A percentile compares a stretch with the other conserved stretches of the same genome.
Evolutionary conservation across 495 filamentous ascomycete genomes (phyloP).

Genomic region (Annulohypoxylon nitens): DNA sequence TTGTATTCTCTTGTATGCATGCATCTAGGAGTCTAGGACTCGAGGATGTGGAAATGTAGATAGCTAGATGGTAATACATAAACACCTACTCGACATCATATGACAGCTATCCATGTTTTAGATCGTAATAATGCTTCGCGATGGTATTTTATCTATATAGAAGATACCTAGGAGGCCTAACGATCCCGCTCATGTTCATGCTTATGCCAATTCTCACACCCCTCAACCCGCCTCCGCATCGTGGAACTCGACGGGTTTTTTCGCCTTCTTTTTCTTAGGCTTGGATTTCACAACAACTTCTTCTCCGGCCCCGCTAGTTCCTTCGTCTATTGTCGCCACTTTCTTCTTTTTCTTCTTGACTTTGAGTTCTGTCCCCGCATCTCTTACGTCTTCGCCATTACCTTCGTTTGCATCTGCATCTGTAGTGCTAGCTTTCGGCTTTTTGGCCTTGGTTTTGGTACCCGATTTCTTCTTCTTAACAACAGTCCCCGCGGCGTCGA

Average conservation of each 20-base stretch:
- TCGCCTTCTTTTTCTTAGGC: conserved; percentile 61
- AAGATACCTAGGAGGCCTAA: not conserved
- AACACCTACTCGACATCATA: not conserved
- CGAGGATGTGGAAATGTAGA: not conserved
- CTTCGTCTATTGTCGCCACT: conserved; percentile 41
- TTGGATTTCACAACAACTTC: conserved; percentile 41
- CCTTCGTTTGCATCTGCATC: conserved; percentile 31
- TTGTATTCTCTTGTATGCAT: not conserved
- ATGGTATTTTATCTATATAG: conserved; percentile 9
- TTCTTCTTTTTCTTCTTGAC: conserved; percentile 66
- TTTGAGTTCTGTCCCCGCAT: conserved; percentile 32
- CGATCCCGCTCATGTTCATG: not conserved
- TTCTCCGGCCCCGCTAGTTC: conserved; percentile 29
- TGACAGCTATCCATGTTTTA: not conserved
- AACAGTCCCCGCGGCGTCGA: conserved; percentile 76
- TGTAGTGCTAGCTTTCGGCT: conserved; percentile 57
- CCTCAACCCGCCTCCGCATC: conserved; percentile 19
- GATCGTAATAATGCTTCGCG: conserved; percentile 5
- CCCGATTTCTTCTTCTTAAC: conserved; percentile 78
- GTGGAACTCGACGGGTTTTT: conserved; percentile 43
- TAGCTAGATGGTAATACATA: not conserved
- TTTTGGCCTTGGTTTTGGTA: conserved; percentile 23
- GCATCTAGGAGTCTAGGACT: not conserved
- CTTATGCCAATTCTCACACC: not conserved
- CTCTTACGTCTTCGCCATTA: conserved; percentile 18